These are phyloP conservation scores for Cornus suecica DNA, from an alignment of 148 eudicot species.

Conservation along the genomic window DNA sequence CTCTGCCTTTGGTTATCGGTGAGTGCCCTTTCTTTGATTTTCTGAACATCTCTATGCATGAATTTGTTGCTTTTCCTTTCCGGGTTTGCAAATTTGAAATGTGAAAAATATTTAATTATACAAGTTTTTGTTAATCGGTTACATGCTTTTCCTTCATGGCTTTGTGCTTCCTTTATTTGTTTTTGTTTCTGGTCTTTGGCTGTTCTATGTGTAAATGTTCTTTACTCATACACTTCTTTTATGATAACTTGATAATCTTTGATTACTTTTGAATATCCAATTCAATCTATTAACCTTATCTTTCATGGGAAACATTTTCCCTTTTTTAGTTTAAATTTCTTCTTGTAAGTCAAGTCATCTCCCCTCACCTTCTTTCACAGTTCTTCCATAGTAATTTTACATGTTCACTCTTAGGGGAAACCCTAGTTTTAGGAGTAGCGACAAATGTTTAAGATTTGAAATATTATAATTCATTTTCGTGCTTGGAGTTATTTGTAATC, in stretches of 20 bases:
- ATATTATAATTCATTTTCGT: no score
- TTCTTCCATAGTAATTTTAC: neutral
- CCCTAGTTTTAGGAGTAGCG: neutral
- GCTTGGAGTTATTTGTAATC: neutral
- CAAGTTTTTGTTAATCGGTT: neutral
- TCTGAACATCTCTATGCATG: neutral
- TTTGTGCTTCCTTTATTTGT: neutral
- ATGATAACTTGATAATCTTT: neutral
- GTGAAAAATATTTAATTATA: no score
- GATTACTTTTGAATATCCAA: neutral
- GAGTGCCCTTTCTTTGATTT: constrained; percentile 5
- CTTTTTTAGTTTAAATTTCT: neutral
- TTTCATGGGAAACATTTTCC: neutral
- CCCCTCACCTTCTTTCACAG: neutral
- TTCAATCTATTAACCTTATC: neutral
- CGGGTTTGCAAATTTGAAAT: neutral
- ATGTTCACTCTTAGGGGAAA: neutral
- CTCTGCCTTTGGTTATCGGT: constrained; percentile 10
- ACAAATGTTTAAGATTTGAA: neutral
- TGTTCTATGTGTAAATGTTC: neutral
- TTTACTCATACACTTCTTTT: neutral
- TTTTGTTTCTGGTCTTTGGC: constrained; percentile 3
- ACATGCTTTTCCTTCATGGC: neutral
- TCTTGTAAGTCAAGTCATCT: neutral
- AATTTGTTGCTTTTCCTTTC: neutral